Base-by-base conservation (phyloP, 2,329 filamentous ascomycete genomes). In the Penicillium sp. region DNA sequence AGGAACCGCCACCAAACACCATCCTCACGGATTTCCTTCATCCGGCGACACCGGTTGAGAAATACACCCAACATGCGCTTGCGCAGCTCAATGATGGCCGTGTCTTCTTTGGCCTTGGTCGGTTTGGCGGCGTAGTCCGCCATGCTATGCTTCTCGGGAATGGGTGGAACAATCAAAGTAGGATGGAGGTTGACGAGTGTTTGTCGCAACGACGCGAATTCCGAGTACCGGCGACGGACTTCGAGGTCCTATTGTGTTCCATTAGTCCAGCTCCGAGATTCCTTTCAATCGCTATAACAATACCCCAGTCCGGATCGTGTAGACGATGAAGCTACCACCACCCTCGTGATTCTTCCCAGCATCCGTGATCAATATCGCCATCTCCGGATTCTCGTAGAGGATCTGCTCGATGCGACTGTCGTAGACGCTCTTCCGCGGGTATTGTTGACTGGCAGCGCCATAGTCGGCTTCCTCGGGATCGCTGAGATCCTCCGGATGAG, bases 71-170 rank as follows among this genome's bases (percentile, higher is more conserved):
- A 73, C 94, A 99, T 99, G 64, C 94, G 89, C 77, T 97, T 97
- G 53, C 94, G 84, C 59, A 97, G 77, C 68, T 99, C 94, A 58
- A 99, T 99, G 41, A 97, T 99, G 54, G 92, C 89, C 51, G 91
- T 87, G 69, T 99, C 95, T 72, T 99, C 92, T 71, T 96, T 99
- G 16, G 95, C 95, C 65, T 92, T 96, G 33, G 94, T 99, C 1
- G 95, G 94, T 64, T 96, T 97, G 25, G 95, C 92, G 14, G 94
- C 94, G 69, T 99, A 99, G 71, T 99, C 94, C 55, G 92, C 92
- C 88, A 99, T 95, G 41, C 91, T 94, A 72, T 99, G 94, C 74
- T 99, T 99, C 75, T 99, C 95, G 20, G 94, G 94, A 65, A 99
- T 99, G 3, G 94, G 94, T 7, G 94, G 95, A 46, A 99, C 89